Base-by-base conservation (phyloP, 225 moss, liverwort and hornwort genomes). In the Sphagnum tenellum region DNA sequence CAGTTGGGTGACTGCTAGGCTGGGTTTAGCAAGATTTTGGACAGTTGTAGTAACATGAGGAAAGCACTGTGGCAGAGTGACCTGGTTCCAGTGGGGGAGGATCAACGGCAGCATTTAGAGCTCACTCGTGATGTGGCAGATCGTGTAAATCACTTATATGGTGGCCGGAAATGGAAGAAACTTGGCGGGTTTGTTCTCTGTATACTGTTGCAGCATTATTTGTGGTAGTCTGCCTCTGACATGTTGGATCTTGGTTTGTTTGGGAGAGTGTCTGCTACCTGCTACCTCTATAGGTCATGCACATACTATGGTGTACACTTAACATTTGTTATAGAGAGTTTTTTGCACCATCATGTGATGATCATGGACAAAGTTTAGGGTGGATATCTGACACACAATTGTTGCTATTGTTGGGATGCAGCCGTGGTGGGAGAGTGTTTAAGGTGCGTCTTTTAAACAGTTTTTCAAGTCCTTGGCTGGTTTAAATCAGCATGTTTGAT, bases 161-260 rank as follows among this genome's bases (percentile, higher is more conserved):
- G 96, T 56, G 93, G 96, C 67, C 81, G 88, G 71, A 93, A 98
- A 79, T 98, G 96, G 92, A 98, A 90, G 84, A 98, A 98, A 81
- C 75, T 89, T 73, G 96, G 93, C 78, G 90, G 93, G 94, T 95
- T 64, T 70, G 91, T 75, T 68, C 45, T 70, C 65, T 29, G 29
- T 29, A 29, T 29, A 29, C 29, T 29, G 29, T 29, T 29, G 29
- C 29, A 29, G 29, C 29, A 29, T 29, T 29, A 29, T 29, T 29
- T 29, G 29, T 29, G 29, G 29, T 29, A 29, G 29, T 29, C 29
- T 29, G 29, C 29, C 29, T 29, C 29, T 29, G 29, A 29, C 29
- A 29, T 29, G 29, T 29, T 29, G 29, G 29, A 29, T 29, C 29
- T 29, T 29, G 29, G 29, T 29, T 29, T 29, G 29, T 29, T 29